A percentile compares a stretch with the other conserved stretches of the same genome.
phyloP scores from a whole-genome alignment of 2,329 filamentous ascomycete species.

The Nemania sp. region DNA sequence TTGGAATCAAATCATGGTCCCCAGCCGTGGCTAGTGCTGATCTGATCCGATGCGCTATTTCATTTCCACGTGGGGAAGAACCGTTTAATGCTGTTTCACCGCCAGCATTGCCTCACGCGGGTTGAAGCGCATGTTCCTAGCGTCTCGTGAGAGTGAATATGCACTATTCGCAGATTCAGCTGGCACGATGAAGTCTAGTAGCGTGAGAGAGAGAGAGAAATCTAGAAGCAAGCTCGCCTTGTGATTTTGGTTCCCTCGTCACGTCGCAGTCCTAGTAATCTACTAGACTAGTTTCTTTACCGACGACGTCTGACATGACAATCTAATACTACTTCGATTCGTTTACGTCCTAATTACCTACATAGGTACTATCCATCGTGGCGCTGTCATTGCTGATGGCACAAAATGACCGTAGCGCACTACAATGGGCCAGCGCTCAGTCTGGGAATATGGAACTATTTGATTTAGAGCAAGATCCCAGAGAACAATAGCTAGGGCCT shows the following conservation, averaged over 20 bases:
- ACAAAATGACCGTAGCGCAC: too few species aligned
- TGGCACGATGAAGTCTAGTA: not conserved
- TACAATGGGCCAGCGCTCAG: too few species aligned
- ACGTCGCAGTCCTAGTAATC: too few species aligned
- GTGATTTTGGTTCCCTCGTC: too few species aligned
- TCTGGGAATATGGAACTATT: not conserved
- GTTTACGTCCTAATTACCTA: too few species aligned
- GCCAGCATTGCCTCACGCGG: not conserved
- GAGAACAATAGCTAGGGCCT: not conserved
- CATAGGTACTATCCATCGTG: too few species aligned
- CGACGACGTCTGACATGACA: too few species aligned
- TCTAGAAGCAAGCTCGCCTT: not conserved
- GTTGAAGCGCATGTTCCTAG: not conserved
- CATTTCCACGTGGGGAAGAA: slow-evolving; percentile 3
- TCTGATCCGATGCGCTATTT: not conserved
- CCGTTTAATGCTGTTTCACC: not conserved
- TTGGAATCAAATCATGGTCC: not conserved
- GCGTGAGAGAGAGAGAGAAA: not conserved
- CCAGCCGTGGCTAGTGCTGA: not conserved
- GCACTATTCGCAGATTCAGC: not conserved
- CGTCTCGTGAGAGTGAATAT: not conserved
- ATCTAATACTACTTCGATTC: too few species aligned
- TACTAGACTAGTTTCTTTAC: too few species aligned
- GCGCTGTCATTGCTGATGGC: too few species aligned
- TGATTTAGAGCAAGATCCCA: not conserved